These are phyloP conservation scores for Hanseniaspora clermontiae DNA, from an alignment of 805 yeast species.

Conservation along the genomic window DNA sequence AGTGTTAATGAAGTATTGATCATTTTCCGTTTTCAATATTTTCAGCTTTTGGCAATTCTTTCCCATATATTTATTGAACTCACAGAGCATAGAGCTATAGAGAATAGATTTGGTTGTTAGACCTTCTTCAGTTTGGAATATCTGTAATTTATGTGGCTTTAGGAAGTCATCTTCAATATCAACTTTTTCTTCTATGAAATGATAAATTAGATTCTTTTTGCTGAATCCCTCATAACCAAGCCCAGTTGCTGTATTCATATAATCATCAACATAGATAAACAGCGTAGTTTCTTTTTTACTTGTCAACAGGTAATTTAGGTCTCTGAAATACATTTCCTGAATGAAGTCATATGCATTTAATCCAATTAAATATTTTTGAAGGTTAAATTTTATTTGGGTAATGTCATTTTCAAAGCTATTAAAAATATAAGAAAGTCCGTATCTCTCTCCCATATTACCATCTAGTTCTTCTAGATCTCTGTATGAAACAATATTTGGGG, in stretches of 20 bases:
- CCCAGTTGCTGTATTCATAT: conserved; percentile 22
- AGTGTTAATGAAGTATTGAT: background rate
- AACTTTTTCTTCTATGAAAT: conserved; percentile 41
- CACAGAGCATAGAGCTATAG: conserved; percentile 41
- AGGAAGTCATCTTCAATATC: conserved; percentile 20
- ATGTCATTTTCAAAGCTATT: conserved; percentile 20
- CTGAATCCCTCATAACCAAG: conserved; percentile 27
- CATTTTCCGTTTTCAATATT: conserved; percentile 23
- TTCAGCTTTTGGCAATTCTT: conserved; percentile 53
- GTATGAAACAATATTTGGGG: conserved; percentile 32
- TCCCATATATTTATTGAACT: conserved; percentile 40
- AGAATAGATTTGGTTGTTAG: conserved; percentile 24
- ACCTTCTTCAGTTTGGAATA: conserved; percentile 15
- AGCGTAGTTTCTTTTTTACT: conserved; percentile 44
- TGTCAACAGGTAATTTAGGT: conserved; percentile 46
- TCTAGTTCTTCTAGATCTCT: conserved; percentile 1
- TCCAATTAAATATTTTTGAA: conserved; percentile 47
- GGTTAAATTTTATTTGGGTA: conserved; percentile 32
- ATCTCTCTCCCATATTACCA: conserved; percentile 14
- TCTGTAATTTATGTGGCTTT: conserved; percentile 18
- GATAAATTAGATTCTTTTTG: conserved; percentile 42
- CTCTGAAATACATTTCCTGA: conserved; percentile 53
- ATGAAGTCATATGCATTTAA: conserved; percentile 51
- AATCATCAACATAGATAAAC: conserved; percentile 33
- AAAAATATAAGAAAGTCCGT: conserved; percentile 42